phyloP scores from a whole-genome alignment of 495 filamentous ascomycete species.

The Xanthoparmelia taractica region DNA sequence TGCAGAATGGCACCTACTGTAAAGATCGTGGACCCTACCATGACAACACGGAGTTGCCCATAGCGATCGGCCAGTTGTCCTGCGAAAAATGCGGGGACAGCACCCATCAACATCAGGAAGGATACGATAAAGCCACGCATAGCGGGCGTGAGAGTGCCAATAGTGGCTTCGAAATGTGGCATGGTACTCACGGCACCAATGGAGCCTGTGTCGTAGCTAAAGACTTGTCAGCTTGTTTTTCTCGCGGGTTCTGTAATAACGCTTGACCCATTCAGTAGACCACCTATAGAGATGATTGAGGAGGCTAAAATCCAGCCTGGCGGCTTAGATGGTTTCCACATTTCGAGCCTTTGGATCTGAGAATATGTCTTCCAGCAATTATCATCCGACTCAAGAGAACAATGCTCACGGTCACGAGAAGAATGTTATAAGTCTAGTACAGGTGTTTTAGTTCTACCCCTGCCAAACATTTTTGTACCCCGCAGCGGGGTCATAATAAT shows the following conservation, averaged over 20 bases:
- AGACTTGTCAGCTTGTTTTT: neutral
- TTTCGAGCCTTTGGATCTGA: no score
- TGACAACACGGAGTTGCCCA: slow-evolving; percentile 46
- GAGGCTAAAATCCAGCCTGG: no score
- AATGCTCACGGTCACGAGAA: no score
- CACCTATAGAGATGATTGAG: slow-evolving; percentile 16
- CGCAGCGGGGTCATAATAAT: no score
- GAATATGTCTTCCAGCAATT: no score
- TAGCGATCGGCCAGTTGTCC: slow-evolving; percentile 54
- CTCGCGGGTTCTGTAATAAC: neutral
- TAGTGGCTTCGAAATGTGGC: slow-evolving; percentile 45
- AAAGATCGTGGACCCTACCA: slow-evolving; percentile 48
- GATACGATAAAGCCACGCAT: slow-evolving; percentile 44
- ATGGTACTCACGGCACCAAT: slow-evolving; percentile 58
- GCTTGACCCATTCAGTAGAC: slow-evolving; percentile 15
- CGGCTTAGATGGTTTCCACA: no score
- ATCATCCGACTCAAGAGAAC: no score
- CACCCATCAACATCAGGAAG: slow-evolving; percentile 54
- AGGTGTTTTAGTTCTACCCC: no score
- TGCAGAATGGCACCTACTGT: slow-evolving; percentile 49
- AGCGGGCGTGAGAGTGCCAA: slow-evolving; percentile 43
- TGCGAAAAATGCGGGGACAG: slow-evolving; percentile 53
- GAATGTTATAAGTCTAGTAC: no score
- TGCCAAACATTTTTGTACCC: no score
- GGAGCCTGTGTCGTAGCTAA: slow-evolving; percentile 51